A percentile compares a stretch with the other conserved stretches of the same genome.
phyloP scores from a whole-genome alignment of 75 land plant genomes.

The Isoetes taiwanensis region DNA sequence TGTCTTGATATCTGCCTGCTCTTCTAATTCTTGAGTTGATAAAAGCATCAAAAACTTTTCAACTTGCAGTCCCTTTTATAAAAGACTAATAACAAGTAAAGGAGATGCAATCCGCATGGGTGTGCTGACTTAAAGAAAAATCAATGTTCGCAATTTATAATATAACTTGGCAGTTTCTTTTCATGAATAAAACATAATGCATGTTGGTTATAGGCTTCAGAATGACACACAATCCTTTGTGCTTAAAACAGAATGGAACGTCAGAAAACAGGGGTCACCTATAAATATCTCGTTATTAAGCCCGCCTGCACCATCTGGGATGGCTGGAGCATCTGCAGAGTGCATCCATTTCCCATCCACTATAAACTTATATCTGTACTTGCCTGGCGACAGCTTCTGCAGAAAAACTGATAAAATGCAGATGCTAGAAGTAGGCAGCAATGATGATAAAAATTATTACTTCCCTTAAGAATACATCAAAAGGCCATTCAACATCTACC shows the following conservation, averaged over 20 bases:
- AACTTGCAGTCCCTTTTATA: too few relatives aligned
- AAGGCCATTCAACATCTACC: neutral
- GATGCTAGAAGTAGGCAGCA: neutral
- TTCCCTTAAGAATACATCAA: neutral
- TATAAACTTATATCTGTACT: constrained; percentile 18
- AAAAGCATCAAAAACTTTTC: too few relatives aligned
- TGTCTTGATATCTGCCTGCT: constrained; percentile 21
- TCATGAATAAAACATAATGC: too few relatives aligned
- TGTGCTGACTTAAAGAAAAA: too few relatives aligned
- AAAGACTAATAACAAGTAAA: too few relatives aligned
- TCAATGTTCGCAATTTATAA: too few relatives aligned
- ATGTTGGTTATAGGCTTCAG: too few relatives aligned
- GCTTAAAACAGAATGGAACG: neutral
- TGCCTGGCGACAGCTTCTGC: constrained; percentile 28
- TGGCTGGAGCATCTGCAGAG: constrained; percentile 21
- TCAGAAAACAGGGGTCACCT: neutral
- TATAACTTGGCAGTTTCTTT: too few relatives aligned
- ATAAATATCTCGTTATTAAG: constrained; percentile 24
- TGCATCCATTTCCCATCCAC: constrained; percentile 30
- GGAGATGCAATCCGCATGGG: too few relatives aligned
- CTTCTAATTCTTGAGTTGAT: too few relatives aligned
- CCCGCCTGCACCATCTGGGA: constrained; percentile 18
- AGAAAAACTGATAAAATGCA: neutral
- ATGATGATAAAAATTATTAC: neutral
- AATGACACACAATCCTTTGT: too few relatives aligned